Evolutionary conservation across 192 early-diverging fungal genomes (phyloP), one percentile per base, ranked within the genome.

Genomic region (Phlyctochytrium planicorne): DNA sequence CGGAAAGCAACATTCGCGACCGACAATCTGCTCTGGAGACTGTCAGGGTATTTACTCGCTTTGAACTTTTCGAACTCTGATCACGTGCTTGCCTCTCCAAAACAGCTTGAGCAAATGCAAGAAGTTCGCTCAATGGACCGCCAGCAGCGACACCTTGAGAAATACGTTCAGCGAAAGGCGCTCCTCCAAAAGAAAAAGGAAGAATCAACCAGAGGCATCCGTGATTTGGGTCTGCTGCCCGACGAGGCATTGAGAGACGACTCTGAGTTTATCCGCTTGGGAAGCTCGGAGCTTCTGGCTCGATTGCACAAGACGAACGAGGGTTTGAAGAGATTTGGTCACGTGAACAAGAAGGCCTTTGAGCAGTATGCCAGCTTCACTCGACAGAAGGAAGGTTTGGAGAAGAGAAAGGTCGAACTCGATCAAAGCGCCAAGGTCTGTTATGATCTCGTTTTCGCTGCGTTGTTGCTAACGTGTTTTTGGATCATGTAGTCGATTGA

Each of bases 321-420:
- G 67, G 82, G 78, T 31, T 79, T 99, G 30, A 91, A 94, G 62
- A 89, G 91, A 78, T 97, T 90, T 69, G 86, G 87, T 17, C 95
- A 96, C 66, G 93, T 99, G 64, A 99, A 99, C 84, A 99, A 96
- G 73, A 96, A 97, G 77, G 97, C 97, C 0, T 94, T 95, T 78
- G 97, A 99, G 82, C 97, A 99, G 80, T 97, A 92, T 70, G 86
- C 77, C 68, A 93, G 91, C 69, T 99, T 97, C 74, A 94, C 93
- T 1, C 89, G 91, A 65, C 95, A 97, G 68, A 85, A 89, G 16
- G 93, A 95, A 56, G 74, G 84, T 35, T 87, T 99, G 32, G 82
- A 84, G 34, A 78, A 90, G 67, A 83, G 95, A 53, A 96, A 93
- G 71, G 80, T 82, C 24, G 97, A 99, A 77, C 77, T 97, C 52